Conservation (phyloP, 495 filamentous ascomycete genomes). For the Parmelia sp. region DNA sequence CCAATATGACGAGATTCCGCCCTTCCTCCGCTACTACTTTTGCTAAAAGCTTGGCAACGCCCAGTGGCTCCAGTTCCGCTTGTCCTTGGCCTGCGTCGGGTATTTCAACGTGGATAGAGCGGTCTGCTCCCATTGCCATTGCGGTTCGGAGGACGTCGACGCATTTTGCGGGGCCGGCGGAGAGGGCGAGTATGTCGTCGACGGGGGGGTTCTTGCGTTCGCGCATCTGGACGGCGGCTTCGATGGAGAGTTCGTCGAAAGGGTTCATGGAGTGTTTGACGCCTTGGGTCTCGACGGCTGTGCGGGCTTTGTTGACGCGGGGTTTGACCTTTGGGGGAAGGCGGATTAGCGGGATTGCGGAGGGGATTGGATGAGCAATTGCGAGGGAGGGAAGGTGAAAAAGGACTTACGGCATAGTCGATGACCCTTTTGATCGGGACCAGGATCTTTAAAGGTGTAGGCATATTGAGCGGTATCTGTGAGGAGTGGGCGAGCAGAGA, state of each 20-base stretch:
- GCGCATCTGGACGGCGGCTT: constrained; percentile 89
- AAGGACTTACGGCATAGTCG: constrained; percentile 81
- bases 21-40: constrained; percentile 72
- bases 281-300: constrained; percentile 80
- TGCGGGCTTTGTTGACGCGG: constrained; percentile 92
- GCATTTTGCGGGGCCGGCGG: constrained; percentile 79
- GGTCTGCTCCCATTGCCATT: constrained; percentile 98
- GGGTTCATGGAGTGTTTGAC: constrained; percentile 99
- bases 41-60: constrained; percentile 80
- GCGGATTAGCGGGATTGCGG: constrained; percentile 1
- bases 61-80: constrained; percentile 72
- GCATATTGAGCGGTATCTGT: constrained; percentile 47
- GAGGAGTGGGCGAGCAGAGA: background rate
- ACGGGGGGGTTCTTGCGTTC: constrained; percentile 65
- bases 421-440: constrained; percentile 97
- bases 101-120: constrained; percentile 74
- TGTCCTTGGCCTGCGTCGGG: constrained; percentile 39
- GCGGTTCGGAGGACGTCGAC: constrained; percentile 85
- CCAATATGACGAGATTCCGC: constrained; percentile 84
- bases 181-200: constrained; percentile 82
- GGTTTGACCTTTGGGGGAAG: constrained; percentile 71
- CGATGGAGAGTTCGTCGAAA: constrained; percentile 96
- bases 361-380: constrained; percentile 1
- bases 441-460: constrained; percentile 73
- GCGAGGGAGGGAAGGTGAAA: constrained; percentile 1